These are phyloP conservation scores for Paxillus involutus DNA, from an alignment of 768 basidiomycete species.

Conservation along the genomic window DNA sequence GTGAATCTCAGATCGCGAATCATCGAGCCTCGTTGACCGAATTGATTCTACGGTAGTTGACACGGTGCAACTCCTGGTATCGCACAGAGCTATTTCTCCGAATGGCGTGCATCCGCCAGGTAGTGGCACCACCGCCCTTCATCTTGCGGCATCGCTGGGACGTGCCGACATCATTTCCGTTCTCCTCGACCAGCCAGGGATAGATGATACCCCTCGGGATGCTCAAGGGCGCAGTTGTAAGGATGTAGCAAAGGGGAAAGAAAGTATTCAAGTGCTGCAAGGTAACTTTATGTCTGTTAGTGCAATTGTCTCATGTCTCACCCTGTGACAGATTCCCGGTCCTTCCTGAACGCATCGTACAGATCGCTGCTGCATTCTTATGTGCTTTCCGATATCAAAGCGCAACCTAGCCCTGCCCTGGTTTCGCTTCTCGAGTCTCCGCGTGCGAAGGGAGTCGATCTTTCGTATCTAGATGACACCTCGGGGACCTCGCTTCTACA, in stretches of 20 bases:
- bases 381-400: conserved; percentile 54
- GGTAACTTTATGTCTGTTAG: conserved; percentile 40
- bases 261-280: conserved; percentile 64
- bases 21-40: background rate
- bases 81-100: conserved; percentile 75
- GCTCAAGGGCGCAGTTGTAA: conserved; percentile 61
- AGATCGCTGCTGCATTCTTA: conserved; percentile 73
- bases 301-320: conserved; percentile 5
- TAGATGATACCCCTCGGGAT: conserved; percentile 79
- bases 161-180: conserved; percentile 71
- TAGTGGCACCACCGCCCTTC: conserved; percentile 71
- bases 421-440: conserved; percentile 65
- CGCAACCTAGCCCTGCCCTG: conserved; percentile 44
- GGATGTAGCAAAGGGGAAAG: conserved; percentile 73
- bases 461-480: conserved; percentile 78
- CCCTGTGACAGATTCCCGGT: conserved; percentile 63
- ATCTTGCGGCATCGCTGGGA: conserved; percentile 72
- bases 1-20: background rate
- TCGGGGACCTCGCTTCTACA: conserved; percentile 80
- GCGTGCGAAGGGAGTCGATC: conserved; percentile 67
- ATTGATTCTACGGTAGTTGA: conserved; percentile 43
- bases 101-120: conserved; percentile 74
- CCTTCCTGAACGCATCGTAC: conserved; percentile 72
- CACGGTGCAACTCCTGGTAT: conserved; percentile 66
- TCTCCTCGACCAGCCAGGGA: conserved; percentile 73